These are phyloP conservation scores for Dispira simplex DNA, from an alignment of 192 early-diverging fungal species.

Conservation along the genomic window DNA sequence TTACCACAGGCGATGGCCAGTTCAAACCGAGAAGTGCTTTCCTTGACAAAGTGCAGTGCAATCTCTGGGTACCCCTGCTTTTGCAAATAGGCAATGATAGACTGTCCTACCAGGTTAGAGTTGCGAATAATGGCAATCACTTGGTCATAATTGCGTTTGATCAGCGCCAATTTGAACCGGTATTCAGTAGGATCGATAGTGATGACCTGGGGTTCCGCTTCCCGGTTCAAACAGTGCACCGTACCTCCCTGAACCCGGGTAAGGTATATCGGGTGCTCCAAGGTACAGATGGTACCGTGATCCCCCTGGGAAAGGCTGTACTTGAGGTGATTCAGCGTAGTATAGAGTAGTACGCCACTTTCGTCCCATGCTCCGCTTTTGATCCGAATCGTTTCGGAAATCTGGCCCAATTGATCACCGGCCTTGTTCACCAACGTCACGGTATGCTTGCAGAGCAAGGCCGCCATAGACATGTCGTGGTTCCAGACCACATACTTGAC, in stretches of 20 bases:
- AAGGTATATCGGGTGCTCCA: slow-evolving; percentile 85
- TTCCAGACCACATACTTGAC: slow-evolving; percentile 96
- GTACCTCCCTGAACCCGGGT: slow-evolving; percentile 38
- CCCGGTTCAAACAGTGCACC: slow-evolving; percentile 78
- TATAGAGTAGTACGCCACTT: slow-evolving; percentile 81
- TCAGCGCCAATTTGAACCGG: slow-evolving; percentile 89
- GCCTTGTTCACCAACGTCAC: slow-evolving; percentile 81
- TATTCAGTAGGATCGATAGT: slow-evolving; percentile 98
- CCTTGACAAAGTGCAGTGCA: slow-evolving; percentile 97
- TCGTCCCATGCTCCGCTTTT: slow-evolving; percentile 97
- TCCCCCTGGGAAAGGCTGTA: slow-evolving; percentile 91
- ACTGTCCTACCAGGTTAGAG: slow-evolving; percentile 93
- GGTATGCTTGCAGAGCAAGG: slow-evolving; percentile 91
- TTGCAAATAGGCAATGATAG: slow-evolving; percentile 97
- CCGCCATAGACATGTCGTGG: slow-evolving; percentile 71
- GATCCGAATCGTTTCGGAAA: slow-evolving; percentile 96
- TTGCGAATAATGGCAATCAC: slow-evolving; percentile 92
- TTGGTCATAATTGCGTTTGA: slow-evolving; percentile 86
- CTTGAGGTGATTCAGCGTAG: slow-evolving; percentile 97
- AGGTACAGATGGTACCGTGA: slow-evolving; percentile 90
- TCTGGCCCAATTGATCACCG: slow-evolving; percentile 74
- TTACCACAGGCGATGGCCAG: slow-evolving; percentile 95
- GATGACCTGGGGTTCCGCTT: slow-evolving; percentile 72
- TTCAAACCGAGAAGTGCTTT: slow-evolving; percentile 90
- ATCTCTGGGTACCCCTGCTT: slow-evolving; percentile 99